These are phyloP conservation scores for Heliamphora pulchella DNA, from an alignment of 179 eudicot genomes.

Conservation along the genomic window DNA sequence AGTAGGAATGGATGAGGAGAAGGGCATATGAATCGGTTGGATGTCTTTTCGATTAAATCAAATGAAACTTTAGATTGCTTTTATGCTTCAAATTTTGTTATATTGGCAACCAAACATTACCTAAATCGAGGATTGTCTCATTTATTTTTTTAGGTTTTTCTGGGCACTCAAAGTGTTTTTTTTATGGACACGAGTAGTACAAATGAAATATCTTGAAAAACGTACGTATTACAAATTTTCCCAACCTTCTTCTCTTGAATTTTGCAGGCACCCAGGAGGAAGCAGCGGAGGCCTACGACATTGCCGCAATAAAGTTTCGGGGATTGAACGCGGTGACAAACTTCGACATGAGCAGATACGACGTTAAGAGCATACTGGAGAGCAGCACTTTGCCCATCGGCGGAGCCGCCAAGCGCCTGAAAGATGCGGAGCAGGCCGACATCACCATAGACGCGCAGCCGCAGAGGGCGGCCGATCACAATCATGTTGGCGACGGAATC, in stretches of 20 bases:
- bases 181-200: too few species aligned
- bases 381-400: slow-evolving; percentile 77
- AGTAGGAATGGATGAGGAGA: too few species aligned
- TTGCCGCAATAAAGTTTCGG: slow-evolving; percentile 87
- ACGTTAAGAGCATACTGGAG: slow-evolving; percentile 77
- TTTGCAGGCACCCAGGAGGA: slow-evolving; percentile 83
- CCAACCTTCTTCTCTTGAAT: not conserved
- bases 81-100: too few species aligned
- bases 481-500: not conserved
- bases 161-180: too few species aligned
- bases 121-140: too few species aligned
- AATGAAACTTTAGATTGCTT: too few species aligned
- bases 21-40: too few species aligned
- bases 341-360: slow-evolving; percentile 78
- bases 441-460: slow-evolving; percentile 15
- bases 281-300: slow-evolving; percentile 99
- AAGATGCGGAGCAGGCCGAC: slow-evolving; percentile 58
- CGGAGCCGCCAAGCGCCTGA: slow-evolving; percentile 76
- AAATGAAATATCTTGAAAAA: too few species aligned
- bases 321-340: slow-evolving; percentile 89
- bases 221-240: too few species aligned
- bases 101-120: too few species aligned
- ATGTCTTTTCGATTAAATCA: too few species aligned
- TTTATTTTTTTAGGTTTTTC: too few species aligned
- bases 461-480: slow-evolving; percentile 1